These are phyloP conservation scores for Ocimum tenuiflorum DNA, from an alignment of 257 asterid genomes.

Conservation along the genomic window DNA sequence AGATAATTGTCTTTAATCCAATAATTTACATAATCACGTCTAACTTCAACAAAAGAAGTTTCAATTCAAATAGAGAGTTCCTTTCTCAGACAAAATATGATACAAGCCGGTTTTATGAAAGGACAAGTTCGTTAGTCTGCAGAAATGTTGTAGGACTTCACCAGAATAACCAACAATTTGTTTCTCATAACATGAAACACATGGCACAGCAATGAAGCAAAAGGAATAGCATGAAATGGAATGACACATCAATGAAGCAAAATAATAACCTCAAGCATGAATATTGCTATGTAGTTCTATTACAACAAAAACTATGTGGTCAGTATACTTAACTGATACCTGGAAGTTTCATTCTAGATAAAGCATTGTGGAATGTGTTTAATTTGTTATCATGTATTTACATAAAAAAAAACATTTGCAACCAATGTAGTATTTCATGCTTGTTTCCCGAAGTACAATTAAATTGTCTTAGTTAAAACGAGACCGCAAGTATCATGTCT, in stretches of 20 bases:
- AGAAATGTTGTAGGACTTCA: background rate
- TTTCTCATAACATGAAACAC: background rate
- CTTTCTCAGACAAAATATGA: background rate
- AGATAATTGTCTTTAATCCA: background rate
- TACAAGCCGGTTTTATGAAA: background rate
- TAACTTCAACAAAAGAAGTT: background rate
- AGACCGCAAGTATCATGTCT: background rate
- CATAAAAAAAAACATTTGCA: background rate
- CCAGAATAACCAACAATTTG: background rate
- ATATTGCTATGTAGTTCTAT: background rate
- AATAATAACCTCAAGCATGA: background rate
- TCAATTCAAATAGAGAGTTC: background rate
- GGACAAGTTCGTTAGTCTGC: background rate
- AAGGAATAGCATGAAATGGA: no score
- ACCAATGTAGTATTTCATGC: background rate
- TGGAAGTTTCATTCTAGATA: slow-evolving; percentile 9
- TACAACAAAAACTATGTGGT: background rate
- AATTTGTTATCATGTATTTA: background rate
- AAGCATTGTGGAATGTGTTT: background rate
- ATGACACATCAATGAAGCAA: background rate
- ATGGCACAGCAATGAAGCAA: background rate
- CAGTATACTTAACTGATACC: no score
- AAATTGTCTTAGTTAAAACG: background rate
- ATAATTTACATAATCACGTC: background rate
- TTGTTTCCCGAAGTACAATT: background rate